Conservation (phyloP, 2,329 filamentous ascomycete genomes). For the Ceratocystis albifundus region DNA sequence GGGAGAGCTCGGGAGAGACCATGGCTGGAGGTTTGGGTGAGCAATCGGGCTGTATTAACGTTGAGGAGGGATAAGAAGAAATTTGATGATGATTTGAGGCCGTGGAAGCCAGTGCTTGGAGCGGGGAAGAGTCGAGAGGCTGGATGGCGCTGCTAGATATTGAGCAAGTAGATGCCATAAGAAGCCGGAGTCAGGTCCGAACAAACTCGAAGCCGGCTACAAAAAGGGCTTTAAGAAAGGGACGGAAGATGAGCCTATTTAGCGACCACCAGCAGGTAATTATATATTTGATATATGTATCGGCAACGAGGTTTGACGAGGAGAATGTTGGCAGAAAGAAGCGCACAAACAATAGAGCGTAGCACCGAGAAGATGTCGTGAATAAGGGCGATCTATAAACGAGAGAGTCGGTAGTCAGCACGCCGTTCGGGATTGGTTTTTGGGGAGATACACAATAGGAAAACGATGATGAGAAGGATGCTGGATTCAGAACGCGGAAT, state of each 20-base stretch:
- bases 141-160: conserved; percentile 18
- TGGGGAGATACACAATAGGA: not conserved
- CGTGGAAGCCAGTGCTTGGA: conserved; percentile 16
- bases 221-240: not conserved
- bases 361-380: conserved; percentile 8
- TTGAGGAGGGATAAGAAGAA: conserved; percentile 6
- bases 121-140: conserved; percentile 16
- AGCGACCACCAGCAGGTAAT: not conserved
- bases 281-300: conserved; percentile 15
- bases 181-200: conserved; percentile 11
- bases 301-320: conserved; percentile 4
- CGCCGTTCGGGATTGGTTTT: not conserved
- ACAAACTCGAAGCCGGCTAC: conserved; percentile 3
- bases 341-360: not conserved
- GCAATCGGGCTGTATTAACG: not conserved
- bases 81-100: conserved; percentile 14
- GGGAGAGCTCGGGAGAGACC: conserved; percentile 20
- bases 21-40: conserved; percentile 6
- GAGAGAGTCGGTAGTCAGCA: not conserved
- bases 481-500: not conserved
- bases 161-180: conserved; percentile 21
- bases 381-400: not conserved
- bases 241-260: not conserved
- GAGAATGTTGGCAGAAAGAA: conserved; percentile 3
- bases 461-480: not conserved